These are phyloP conservation scores for Chaetomiaceae sp. DNA, from an alignment of 2,329 filamentous ascomycete genomes.

Conservation along the genomic window DNA sequence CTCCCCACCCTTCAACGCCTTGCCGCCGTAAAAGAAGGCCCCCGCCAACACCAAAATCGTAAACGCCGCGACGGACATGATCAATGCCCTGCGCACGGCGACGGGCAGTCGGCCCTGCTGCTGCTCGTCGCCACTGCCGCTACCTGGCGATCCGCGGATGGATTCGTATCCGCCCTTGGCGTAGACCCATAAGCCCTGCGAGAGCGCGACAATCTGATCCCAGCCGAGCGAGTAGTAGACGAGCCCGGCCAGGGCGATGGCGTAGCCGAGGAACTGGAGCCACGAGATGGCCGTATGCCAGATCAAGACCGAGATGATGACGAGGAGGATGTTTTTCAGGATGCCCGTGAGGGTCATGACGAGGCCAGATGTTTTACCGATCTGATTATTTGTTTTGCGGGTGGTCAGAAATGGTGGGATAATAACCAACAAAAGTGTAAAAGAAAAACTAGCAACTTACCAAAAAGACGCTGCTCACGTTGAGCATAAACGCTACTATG, in stretches of 20 bases:
- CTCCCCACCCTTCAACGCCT: neutral
- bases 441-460: conserved; percentile 47
- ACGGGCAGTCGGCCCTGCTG: conserved; percentile 19
- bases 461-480: conserved; percentile 80
- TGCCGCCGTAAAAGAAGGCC: conserved; percentile 22
- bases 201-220: conserved; percentile 30
- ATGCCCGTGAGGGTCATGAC: conserved; percentile 84
- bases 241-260: conserved; percentile 56
- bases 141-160: conserved; percentile 5
- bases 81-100: conserved; percentile 24
- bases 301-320: conserved; percentile 69
- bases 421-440: neutral
- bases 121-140: neutral
- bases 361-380: conserved; percentile 81
- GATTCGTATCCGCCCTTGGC: conserved; percentile 19
- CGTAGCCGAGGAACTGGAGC: conserved; percentile 74
- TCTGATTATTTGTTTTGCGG: conserved; percentile 45
- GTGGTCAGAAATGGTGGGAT: neutral
- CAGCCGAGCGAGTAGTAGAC: conserved; percentile 46
- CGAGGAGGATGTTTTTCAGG: conserved; percentile 82
- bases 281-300: conserved; percentile 68
- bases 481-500: conserved; percentile 73
- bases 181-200: conserved; percentile 18
- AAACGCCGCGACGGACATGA: conserved; percentile 19
- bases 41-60: conserved; percentile 21